Percentiles rank a stretch among this genome's conserved stretches.
phyloP scores from a whole-genome alignment of 495 filamentous ascomycete species.

The Wilcoxina mikolae region DNA sequence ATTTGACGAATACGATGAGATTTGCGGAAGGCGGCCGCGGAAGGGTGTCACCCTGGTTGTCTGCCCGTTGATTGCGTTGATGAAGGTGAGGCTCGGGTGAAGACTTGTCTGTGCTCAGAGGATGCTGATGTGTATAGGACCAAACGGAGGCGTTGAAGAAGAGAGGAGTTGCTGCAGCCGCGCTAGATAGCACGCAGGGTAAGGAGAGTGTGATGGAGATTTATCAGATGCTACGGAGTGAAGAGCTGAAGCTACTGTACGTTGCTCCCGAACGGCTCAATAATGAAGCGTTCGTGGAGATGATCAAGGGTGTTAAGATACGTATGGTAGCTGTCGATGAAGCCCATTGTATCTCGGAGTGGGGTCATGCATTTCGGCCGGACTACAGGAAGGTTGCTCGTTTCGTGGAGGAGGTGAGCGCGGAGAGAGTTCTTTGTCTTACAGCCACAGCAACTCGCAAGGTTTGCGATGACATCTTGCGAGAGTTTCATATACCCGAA shows the following conservation, averaged over 20 bases:
- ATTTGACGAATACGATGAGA: conserved; percentile 50
- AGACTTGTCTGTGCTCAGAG: neutral
- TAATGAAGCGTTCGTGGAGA: conserved; percentile 43
- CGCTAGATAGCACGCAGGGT: conserved; percentile 40
- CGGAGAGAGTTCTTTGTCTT: conserved; percentile 43
- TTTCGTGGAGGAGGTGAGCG: conserved; percentile 41
- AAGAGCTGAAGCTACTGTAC: conserved; percentile 39
- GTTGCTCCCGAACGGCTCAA: conserved; percentile 45
- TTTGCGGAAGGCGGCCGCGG: neutral
- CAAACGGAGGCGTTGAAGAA: conserved; percentile 39
- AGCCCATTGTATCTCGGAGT: conserved; percentile 96
- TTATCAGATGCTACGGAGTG: conserved; percentile 33
- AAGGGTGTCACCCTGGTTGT: conserved; percentile 80
- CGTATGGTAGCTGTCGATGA: conserved; percentile 75
- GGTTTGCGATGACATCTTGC: conserved; percentile 40
- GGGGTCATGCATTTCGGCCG: conserved; percentile 96
- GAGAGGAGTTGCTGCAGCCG: conserved; percentile 37
- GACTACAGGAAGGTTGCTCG: conserved; percentile 44
- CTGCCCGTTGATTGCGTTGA: conserved; percentile 89
- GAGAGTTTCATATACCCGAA: conserved; percentile 37
- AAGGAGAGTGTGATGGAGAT: conserved; percentile 35
- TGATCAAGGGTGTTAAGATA: conserved; percentile 38
- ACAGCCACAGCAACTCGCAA: conserved; percentile 38
- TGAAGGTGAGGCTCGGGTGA: conserved; percentile 71
- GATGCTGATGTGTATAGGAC: conserved; percentile 25